Conservation (phyloP, 2,329 filamentous ascomycete genomes). For the Myriosclerotinia curreyana region DNA sequence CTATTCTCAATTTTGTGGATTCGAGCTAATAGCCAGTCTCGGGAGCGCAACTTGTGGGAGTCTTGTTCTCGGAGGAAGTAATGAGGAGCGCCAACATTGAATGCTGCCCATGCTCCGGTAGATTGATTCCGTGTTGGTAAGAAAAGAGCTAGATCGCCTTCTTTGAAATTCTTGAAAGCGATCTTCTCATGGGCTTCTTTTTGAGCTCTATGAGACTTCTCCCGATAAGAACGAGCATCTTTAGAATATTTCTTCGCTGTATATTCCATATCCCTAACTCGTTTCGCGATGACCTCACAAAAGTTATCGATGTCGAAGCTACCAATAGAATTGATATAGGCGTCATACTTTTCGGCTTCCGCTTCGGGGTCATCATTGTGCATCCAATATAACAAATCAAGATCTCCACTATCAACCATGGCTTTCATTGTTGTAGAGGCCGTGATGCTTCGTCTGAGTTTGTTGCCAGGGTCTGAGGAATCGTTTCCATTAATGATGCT, state of each 20-base stretch:
- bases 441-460: slow-evolving; percentile 51
- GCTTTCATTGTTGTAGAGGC: slow-evolving; percentile 52
- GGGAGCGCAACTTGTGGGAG: slow-evolving; percentile 73
- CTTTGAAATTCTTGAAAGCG: slow-evolving; percentile 91
- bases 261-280: slow-evolving; percentile 89
- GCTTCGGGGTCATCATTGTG: slow-evolving; percentile 61
- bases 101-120: slow-evolving; percentile 93
- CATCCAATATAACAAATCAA: slow-evolving; percentile 80
- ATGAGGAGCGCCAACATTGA: slow-evolving; percentile 96
- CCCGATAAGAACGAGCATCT: slow-evolving; percentile 81
- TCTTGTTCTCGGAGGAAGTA: slow-evolving; percentile 96
- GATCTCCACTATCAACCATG: slow-evolving; percentile 60
- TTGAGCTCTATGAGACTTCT: slow-evolving; percentile 76
- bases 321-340: slow-evolving; percentile 70
- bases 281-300: slow-evolving; percentile 79
- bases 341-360: slow-evolving; percentile 71
- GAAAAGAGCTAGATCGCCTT: slow-evolving; percentile 91
- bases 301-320: slow-evolving; percentile 83
- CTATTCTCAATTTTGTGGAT: slow-evolving; percentile 90
- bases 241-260: slow-evolving; percentile 91
- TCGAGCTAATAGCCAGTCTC: slow-evolving; percentile 95
- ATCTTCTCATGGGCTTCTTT: slow-evolving; percentile 94
- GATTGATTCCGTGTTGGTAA: slow-evolving; percentile 91
- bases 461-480: slow-evolving; percentile 54
- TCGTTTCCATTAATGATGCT: slow-evolving; percentile 58